Evolutionary conservation across 2,329 filamentous ascomycete species (phyloP).

Genomic region (Monosporascus sp.): DNA sequence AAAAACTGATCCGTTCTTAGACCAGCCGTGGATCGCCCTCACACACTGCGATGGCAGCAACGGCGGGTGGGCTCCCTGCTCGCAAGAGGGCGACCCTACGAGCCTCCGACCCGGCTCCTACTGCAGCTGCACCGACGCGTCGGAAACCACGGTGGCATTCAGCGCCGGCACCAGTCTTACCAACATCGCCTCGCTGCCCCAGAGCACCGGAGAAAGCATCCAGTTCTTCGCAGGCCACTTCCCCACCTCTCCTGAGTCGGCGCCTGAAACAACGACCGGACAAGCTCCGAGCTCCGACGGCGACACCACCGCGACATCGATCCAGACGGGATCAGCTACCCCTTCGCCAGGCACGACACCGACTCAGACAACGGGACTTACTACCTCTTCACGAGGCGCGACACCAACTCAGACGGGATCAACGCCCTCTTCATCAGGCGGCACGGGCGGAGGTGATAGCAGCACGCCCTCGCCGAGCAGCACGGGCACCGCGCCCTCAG

Average conservation of each 20-base stretch:
- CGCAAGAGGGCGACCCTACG: conserved; percentile 12
- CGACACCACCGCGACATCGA: not conserved
- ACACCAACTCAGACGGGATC: no score
- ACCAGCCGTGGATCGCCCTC: conserved; percentile 12
- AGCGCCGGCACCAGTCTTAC: conserved; percentile 9
- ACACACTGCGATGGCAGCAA: conserved; percentile 9
- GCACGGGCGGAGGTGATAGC: no score
- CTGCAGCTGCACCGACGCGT: conserved; percentile 16
- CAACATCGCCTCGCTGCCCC: conserved; percentile 13
- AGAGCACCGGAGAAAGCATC: conserved; percentile 13
- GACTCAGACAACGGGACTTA: no score
- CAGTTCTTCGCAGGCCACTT: conserved; percentile 10
- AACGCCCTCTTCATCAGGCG: no score
- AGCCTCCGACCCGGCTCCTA: conserved; percentile 13
- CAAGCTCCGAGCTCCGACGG: not conserved
- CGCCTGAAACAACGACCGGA: no score
- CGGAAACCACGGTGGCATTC: conserved; percentile 17
- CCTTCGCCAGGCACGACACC: not conserved
- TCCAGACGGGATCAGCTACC: conserved; percentile 1
- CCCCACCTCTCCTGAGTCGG: conserved; percentile 1
- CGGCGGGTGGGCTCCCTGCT: conserved; percentile 14
- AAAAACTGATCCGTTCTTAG: not conserved
- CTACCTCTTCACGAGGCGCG: no score
- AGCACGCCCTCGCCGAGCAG: no score
- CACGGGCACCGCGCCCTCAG: no score